Base-by-base conservation (phyloP, 2,329 filamentous ascomycete species). In the Pochonia chlamydosporia region DNA sequence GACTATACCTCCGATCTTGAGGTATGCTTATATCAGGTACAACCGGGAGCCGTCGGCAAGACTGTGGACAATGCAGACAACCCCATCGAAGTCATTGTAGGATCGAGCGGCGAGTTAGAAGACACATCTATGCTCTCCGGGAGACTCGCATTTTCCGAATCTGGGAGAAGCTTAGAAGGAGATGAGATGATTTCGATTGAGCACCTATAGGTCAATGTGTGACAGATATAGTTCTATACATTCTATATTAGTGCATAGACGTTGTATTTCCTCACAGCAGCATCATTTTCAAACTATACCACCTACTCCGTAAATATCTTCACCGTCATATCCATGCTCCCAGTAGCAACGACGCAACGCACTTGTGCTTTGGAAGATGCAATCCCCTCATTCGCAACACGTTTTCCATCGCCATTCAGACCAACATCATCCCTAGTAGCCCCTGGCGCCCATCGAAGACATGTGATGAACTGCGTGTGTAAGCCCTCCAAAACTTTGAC, bases 401-500 rank as follows among this genome's bases (percentile, higher is more conserved):
- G n/a, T n/a, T n/a, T n/a, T n/a, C n/a, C n/a, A n/a, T n/a, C n/a
- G n/a, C n/a, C n/a, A n/a, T n/a, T n/a, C n/a, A n/a, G n/a, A n/a
- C n/a, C n/a, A n/a, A n/a, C n/a, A n/a, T n/a, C n/a, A n/a, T n/a
- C n/a, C n/a, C n/a, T n/a, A n/a, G n/a, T n/a, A 39, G n/a, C 33
- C 24, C 36, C 36, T 23, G 91, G 91, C 2, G 90, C 92, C 91
- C 92, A 97, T 52, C 89, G 73, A 58, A 96, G 74, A 59, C 87
- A 92, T 51, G 81, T 89, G 43, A 96, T 80, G 59, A 97, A 96
- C 61, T 89, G 89, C 5, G 79, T 83, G 61, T 95, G 89, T 0
- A 82, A 82, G 53, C 89, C 87, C 26, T 78, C 75, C 20, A 96
- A 70, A 1, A 81, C 84, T 65, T 92, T 91, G 54, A 96, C 89